These are phyloP conservation scores for Aureobasidium sp. DNA, from an alignment of 2,329 filamentous ascomycete species.

Conservation along the genomic window DNA sequence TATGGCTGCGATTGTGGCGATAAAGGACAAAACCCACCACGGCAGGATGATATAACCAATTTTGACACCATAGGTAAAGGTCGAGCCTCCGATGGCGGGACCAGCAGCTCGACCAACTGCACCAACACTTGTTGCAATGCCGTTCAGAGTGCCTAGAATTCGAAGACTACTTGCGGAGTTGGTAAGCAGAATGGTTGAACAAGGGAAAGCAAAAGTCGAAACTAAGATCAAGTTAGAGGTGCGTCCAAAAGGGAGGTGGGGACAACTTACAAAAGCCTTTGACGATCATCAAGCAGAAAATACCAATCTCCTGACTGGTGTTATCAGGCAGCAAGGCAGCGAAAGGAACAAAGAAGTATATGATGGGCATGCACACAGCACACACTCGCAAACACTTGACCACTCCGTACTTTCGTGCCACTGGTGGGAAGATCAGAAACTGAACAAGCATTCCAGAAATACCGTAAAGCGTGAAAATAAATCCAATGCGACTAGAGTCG, in stretches of 20 bases:
- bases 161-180: conserved; percentile 71
- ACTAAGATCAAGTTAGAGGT: conserved; percentile 22
- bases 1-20: conserved; percentile 60
- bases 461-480: conserved; percentile 79
- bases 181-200: conserved; percentile 80
- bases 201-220: conserved; percentile 82
- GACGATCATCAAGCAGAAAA: conserved; percentile 62
- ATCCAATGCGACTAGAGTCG: conserved; percentile 66
- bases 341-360: conserved; percentile 79
- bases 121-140: conserved; percentile 75
- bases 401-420: conserved; percentile 67
- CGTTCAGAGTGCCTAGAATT: conserved; percentile 83
- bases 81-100: conserved; percentile 63
- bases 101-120: conserved; percentile 74
- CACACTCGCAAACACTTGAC: conserved; percentile 65
- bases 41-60: conserved; percentile 69
- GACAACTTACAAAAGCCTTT: conserved; percentile 55
- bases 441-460: conserved; percentile 73
- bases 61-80: conserved; percentile 71
- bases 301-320: conserved; percentile 48
- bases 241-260: neutral
- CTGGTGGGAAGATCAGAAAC: conserved; percentile 73
- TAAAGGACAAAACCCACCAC: conserved; percentile 67
- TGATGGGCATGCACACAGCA: conserved; percentile 60
- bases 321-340: conserved; percentile 54